Base-by-base conservation (phyloP, 2,329 filamentous ascomycete genomes). In the Knoxdaviesia capensis region DNA sequence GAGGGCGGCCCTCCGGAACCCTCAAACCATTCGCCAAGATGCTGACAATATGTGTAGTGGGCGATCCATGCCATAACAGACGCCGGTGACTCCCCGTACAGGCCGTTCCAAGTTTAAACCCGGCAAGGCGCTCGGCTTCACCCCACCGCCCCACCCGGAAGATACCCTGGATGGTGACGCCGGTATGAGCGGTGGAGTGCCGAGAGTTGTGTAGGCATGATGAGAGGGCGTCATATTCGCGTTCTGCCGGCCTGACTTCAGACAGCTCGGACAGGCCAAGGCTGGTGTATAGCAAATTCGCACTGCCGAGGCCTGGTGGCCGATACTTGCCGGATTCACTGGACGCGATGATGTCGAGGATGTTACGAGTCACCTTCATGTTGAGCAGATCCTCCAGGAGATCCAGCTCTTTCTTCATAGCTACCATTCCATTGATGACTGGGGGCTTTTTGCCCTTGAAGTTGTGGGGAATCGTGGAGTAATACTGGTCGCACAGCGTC, bases 1-100 rank as follows among this genome's bases (percentile, higher is more conserved):
- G 79, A 0, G 85, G 85, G 20, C 20, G 20, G 20, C 20, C 20
- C 20, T 20, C 20, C 6, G 85, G 85, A 48, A 93, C 93, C n/a
- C 84, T 79, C 6, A 93, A 69, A 48, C 85, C 86, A 57, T 92
- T 83, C 44, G 76, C 80, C 37, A 93, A 71, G 44, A 93, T 93
- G 53, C 85, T 85, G 52, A 80, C 84, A 48, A 77, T 92, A 55
- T 93, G 93, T 41, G 82, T 88, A 31, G 68, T 71, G 33, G 84
- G 76, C n/a, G 80, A 87, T 10, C 85, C 85, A 54, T 93, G 86
- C 85, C 85, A 93, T 3, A 93, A 67, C 1, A 93, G 72, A 11
- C 81, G 74, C 30, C 80, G 73, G 53, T 90, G 72, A 20, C 20
- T 20, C 39, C 69, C 71, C 11, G 66, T 61, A 20, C 20, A 20